Percentiles rank a stretch among this genome's conserved stretches.
These are phyloP conservation scores for Harringtonia lauricola DNA, from an alignment of 2,329 filamentous ascomycete species.

Conservation along the genomic window DNA sequence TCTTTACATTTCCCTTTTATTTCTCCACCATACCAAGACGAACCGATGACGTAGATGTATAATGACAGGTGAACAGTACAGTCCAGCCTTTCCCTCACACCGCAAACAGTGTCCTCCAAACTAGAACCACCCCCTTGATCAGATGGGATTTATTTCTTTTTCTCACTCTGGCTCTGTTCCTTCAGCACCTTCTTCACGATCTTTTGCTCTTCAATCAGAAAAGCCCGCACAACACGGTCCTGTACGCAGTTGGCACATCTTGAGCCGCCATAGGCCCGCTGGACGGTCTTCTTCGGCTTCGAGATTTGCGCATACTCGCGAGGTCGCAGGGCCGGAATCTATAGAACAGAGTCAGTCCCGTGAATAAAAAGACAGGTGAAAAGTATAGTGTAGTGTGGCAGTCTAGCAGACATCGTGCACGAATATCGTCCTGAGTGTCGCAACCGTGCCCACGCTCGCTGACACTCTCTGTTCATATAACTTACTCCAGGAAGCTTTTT, in stretches of 20 bases:
- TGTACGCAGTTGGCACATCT: conserved; percentile 98
- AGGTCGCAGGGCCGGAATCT: conserved; percentile 83
- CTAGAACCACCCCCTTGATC: background rate
- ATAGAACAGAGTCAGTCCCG: background rate
- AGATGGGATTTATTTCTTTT: conserved; percentile 11
- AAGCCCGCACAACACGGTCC: conserved; percentile 93
- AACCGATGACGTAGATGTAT: too few relatives aligned
- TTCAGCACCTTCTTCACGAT: conserved; percentile 99
- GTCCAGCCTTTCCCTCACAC: background rate
- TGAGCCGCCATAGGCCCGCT: conserved; percentile 95
- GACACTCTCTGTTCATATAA: too few relatives aligned
- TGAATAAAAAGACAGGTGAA: too few relatives aligned
- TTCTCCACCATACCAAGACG: too few relatives aligned
- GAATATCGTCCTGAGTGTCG: too few relatives aligned
- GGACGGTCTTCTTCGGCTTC: conserved; percentile 98
- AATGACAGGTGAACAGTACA: background rate
- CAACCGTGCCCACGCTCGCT: too few relatives aligned
- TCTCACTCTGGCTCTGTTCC: conserved; percentile 53
- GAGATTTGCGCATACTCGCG: conserved; percentile 96
- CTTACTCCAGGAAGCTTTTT: conserved; percentile 96
- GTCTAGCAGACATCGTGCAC: too few relatives aligned
- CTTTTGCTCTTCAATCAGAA: conserved; percentile 99
- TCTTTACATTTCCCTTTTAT: too few relatives aligned
- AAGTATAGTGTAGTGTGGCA: too few relatives aligned
- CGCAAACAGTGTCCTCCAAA: conserved; percentile 1